These are phyloP conservation scores for Phascolomyces articulosus DNA, from an alignment of 371 early-diverging fungal species.

Conservation along the genomic window DNA sequence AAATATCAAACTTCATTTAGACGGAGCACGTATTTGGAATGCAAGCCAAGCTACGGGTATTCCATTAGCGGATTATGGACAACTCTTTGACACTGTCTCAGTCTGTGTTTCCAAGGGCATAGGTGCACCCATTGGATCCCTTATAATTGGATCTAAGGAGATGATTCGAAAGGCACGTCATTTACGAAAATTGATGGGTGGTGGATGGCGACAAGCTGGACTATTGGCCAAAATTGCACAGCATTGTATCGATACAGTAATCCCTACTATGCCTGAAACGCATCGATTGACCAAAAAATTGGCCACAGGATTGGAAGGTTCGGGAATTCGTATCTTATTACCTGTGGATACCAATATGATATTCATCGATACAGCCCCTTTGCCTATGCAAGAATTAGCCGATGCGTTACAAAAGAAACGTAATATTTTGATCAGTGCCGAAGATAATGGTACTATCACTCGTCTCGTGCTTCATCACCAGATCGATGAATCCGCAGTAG, in stretches of 20 bases:
- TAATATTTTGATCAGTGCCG: constrained; percentile 57
- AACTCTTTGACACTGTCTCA: constrained; percentile 79
- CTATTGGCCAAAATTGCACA: constrained; percentile 75
- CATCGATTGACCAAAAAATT: constrained; percentile 71
- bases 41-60: constrained; percentile 74
- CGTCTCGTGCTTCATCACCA: constrained; percentile 83
- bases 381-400: constrained; percentile 52
- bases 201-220: constrained; percentile 93
- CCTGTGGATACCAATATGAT: constrained; percentile 91
- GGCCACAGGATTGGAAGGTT: constrained; percentile 51
- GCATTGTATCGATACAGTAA: constrained; percentile 67
- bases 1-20: constrained; percentile 75
- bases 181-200: constrained; percentile 88
- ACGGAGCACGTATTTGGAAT: constrained; percentile 94
- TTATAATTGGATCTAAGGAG: constrained; percentile 66
- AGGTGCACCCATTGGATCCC: constrained; percentile 91
- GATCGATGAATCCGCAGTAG: constrained; percentile 60
- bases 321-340: constrained; percentile 65
- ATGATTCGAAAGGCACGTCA: constrained; percentile 80
- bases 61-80: constrained; percentile 68
- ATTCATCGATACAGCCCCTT: constrained; percentile 60
- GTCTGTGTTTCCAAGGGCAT: constrained; percentile 89
- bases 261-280: constrained; percentile 67
- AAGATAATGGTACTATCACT: constrained; percentile 48
- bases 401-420: constrained; percentile 46